Evolutionary conservation across 2,329 filamentous ascomycete genomes (phyloP).

Genomic region (Fonsecaea pedrosoi): DNA sequence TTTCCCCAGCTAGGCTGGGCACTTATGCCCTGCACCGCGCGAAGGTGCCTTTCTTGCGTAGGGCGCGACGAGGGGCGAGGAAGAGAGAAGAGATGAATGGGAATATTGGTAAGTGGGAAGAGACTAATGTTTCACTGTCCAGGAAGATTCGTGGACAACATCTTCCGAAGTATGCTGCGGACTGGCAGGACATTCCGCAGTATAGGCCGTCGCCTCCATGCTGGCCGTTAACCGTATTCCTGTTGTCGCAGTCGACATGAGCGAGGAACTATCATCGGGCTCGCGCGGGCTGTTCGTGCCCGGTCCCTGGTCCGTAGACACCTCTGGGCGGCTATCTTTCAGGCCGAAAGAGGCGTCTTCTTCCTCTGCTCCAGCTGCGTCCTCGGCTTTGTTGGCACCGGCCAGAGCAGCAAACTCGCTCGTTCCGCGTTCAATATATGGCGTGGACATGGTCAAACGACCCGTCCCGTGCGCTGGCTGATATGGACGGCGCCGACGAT

Average conservation of each 20-base stretch:
- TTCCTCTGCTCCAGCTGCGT: not conserved
- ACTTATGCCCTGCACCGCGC: conserved; percentile 20
- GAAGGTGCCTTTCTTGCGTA: conserved; percentile 16
- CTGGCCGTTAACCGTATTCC: too few relatives aligned
- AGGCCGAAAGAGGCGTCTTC: not conserved
- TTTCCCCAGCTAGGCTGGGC: conserved; percentile 18
- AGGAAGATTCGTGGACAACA: too few relatives aligned
- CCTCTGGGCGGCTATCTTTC: conserved; percentile 1
- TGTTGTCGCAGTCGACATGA: conserved; percentile 23
- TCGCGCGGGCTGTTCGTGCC: not conserved
- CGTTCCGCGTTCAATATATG: too few relatives aligned
- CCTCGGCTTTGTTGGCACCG: too few relatives aligned
- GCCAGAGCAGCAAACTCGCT: too few relatives aligned
- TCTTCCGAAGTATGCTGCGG: too few relatives aligned
- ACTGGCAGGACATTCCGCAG: too few relatives aligned
- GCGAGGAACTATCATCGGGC: not conserved
- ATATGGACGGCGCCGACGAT: conserved; percentile 47
- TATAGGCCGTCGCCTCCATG: too few relatives aligned
- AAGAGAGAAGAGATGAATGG: not conserved
- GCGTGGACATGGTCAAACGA: too few relatives aligned
- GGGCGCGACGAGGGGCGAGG: not conserved
- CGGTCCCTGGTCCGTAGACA: not conserved
- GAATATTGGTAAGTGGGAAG: too few relatives aligned
- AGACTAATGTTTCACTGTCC: too few relatives aligned
- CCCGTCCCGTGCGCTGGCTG: not conserved